phyloP scores from a whole-genome alignment of 1,284 basidiomycete species.

The Phlebopus sp. region DNA sequence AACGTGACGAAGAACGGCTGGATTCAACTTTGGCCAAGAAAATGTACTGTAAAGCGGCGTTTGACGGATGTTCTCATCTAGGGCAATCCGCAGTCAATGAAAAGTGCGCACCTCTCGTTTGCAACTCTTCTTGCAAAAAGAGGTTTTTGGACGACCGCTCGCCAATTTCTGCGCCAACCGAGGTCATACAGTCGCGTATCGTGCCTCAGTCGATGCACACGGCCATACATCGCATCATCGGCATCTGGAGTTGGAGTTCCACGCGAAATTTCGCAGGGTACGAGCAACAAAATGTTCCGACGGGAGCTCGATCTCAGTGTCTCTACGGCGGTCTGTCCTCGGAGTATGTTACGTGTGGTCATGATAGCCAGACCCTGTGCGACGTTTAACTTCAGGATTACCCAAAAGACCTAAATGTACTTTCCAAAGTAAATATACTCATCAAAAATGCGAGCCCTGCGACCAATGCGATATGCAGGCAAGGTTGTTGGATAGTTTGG shows the following conservation, averaged over 20 bases:
- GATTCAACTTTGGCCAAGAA: constrained; percentile 45
- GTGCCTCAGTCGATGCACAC: constrained; percentile 16
- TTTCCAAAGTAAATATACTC: constrained; percentile 40
- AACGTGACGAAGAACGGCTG: constrained; percentile 28
- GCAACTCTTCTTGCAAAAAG: constrained; percentile 16
- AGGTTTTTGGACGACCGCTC: constrained; percentile 23
- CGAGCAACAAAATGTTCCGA: constrained; percentile 4
- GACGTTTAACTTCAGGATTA: neutral
- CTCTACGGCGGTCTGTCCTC: constrained; percentile 38
- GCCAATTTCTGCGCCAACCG: constrained; percentile 37
- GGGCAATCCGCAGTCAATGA: neutral
- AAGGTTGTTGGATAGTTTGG: constrained; percentile 39
- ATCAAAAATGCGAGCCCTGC: constrained; percentile 32
- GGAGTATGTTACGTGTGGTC: constrained; percentile 29
- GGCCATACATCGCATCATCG: constrained; percentile 12
- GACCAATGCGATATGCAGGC: constrained; percentile 34
- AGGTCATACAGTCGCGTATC: constrained; percentile 44
- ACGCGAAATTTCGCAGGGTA: constrained; percentile 12
- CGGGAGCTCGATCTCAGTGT: constrained; percentile 13
- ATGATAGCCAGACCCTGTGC: constrained; percentile 30
- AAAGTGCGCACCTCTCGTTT: neutral
- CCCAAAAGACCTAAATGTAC: constrained; percentile 10
- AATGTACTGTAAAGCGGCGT: constrained; percentile 14
- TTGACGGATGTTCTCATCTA: constrained; percentile 10
- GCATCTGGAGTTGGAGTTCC: constrained; percentile 4